These are phyloP conservation scores for Urtica urens DNA, from an alignment of 306 rosid species.

Conservation along the genomic window DNA sequence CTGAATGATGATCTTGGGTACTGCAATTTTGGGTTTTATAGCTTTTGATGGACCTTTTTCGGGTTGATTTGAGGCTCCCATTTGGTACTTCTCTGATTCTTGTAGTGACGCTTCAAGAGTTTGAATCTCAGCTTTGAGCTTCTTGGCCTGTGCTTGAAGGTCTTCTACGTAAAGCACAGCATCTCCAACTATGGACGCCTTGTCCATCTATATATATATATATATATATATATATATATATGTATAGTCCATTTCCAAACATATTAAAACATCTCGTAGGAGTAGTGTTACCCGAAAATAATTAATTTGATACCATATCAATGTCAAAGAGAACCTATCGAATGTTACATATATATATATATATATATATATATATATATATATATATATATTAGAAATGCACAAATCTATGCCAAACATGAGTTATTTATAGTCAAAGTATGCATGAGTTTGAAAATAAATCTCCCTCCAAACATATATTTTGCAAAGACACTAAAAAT, in stretches of 20 bases:
- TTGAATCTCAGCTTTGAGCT: slow-evolving; percentile 57
- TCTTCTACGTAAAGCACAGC: slow-evolving; percentile 61
- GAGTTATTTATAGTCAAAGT: no score
- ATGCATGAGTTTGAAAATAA: no score
- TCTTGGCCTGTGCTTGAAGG: slow-evolving; percentile 61
- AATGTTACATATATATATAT: no score
- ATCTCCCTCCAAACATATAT: no score
- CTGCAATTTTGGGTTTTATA: slow-evolving; percentile 9
- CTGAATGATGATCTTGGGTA: slow-evolving; percentile 50
- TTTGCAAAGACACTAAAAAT: no score
- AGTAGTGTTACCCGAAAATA: background rate
- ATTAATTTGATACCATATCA: no score
- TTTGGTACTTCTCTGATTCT: slow-evolving; percentile 25
- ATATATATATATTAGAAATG: no score
- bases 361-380: no score
- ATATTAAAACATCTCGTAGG: background rate
- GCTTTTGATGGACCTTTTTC: slow-evolving; percentile 21
- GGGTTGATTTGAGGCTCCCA: slow-evolving; percentile 20
- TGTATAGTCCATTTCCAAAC: no score
- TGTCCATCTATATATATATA: slow-evolving; percentile 56
- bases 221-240: background rate
- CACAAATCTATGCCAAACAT: no score
- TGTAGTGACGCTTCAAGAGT: slow-evolving; percentile 52
- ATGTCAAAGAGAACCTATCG: no score
- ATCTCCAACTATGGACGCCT: slow-evolving; percentile 89